These are phyloP conservation scores for Beauveria rudraprayagi DNA, from an alignment of 2,329 filamentous ascomycete genomes.

Conservation along the genomic window DNA sequence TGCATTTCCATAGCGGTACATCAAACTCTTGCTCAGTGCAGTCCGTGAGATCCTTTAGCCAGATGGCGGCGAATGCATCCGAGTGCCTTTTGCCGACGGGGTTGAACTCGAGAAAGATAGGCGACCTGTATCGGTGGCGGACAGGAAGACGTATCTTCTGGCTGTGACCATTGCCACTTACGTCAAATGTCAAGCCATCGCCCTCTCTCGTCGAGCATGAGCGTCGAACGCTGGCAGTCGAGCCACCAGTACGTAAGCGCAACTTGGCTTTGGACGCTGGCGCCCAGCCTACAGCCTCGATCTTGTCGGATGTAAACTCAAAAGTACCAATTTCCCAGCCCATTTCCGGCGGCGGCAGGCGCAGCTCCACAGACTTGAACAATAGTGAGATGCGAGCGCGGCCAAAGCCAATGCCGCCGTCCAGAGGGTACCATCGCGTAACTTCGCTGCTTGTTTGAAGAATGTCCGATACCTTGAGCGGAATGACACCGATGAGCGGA, in stretches of 20 bases:
- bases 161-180: conserved; percentile 33
- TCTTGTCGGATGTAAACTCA: conserved; percentile 66
- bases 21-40: conserved; percentile 70
- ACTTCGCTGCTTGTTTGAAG: conserved; percentile 78
- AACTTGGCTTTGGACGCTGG: conserved; percentile 65
- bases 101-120: conserved; percentile 82
- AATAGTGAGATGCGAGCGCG: conserved; percentile 81
- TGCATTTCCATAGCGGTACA: conserved; percentile 84
- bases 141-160: conserved; percentile 68
- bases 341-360: conserved; percentile 73
- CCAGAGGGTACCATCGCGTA: conserved; percentile 92
- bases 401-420: conserved; percentile 88
- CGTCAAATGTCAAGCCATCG: conserved; percentile 41
- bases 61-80: conserved; percentile 71
- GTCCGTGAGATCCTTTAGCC: conserved; percentile 80
- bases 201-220: conserved; percentile 54
- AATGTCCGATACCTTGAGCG: conserved; percentile 80
- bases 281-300: conserved; percentile 56
- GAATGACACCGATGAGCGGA: conserved; percentile 86
- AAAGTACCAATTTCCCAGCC: conserved; percentile 96
- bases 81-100: conserved; percentile 58
- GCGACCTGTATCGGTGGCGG: conserved; percentile 81
- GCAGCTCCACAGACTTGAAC: conserved; percentile 82
- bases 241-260: conserved; percentile 75
- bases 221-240: conserved; percentile 60